Evolutionary conservation across 2,329 filamentous ascomycete species (phyloP).

Genomic region (Fusarium sp.): DNA sequence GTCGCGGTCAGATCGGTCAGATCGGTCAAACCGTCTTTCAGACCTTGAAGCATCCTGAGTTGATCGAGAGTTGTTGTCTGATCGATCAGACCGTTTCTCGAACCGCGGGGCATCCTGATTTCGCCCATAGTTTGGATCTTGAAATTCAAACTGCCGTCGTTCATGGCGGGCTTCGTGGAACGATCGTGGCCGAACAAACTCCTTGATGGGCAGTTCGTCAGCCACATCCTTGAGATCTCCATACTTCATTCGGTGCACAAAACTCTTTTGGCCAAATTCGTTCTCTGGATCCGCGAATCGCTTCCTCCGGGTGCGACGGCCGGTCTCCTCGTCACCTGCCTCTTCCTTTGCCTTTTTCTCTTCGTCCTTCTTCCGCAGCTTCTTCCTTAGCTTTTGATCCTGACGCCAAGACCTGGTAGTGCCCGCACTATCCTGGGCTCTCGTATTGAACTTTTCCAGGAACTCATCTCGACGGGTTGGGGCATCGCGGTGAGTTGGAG

Average conservation of each 20-base stretch:
- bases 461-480: constrained; percentile 25
- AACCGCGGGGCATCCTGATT: background rate
- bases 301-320: constrained; percentile 56
- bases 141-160: constrained; percentile 5
- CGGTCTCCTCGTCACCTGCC: constrained; percentile 46
- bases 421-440: constrained; percentile 37
- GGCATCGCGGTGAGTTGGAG: constrained; percentile 4
- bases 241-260: constrained; percentile 63
- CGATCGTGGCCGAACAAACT: constrained; percentile 41
- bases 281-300: constrained; percentile 61
- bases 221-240: constrained; percentile 49
- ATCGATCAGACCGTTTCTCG: constrained; percentile 1
- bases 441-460: constrained; percentile 39
- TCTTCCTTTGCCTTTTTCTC: constrained; percentile 50
- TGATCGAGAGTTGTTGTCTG: background rate
- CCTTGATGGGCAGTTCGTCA: constrained; percentile 37
- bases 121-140: background rate
- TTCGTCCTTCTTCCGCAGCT: constrained; percentile 56
- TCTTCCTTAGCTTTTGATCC: constrained; percentile 59
- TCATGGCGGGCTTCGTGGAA: constrained; percentile 29
- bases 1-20: background rate
- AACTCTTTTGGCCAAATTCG: constrained; percentile 62
- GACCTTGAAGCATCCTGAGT: background rate
- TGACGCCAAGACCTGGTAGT: constrained; percentile 45
- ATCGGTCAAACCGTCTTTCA: constrained; percentile 7